Evolutionary conservation across 257 asterid genomes (phyloP), one percentile per base, ranked within the genome.

Genomic region (Salvia splendens): DNA sequence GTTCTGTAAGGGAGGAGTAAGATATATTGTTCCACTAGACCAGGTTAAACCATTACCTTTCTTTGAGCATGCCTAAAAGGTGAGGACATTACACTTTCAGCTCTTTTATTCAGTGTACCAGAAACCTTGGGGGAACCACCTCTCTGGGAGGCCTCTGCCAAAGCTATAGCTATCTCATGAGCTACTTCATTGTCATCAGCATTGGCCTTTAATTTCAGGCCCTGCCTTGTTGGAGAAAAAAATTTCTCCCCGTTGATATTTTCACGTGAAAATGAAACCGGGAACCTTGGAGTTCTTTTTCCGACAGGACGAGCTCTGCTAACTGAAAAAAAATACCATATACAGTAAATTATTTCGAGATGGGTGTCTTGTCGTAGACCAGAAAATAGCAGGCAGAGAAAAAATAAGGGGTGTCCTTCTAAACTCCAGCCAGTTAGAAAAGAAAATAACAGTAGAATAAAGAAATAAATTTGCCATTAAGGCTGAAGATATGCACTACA

Each of bases 71-170:
- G 88, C 78, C 87, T 82, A 58, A 79, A 74, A 70, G 95, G 94
- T 65, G 96, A 83, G 59, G 96, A 78, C 84, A 75, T 71, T 57
- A 85, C 88, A 83, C 89, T 82, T 70, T 86, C 96, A 65, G 84
- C 80, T 85, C 90, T 82, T 77, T 75, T 81, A 72, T 79, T 83
- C 14, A 92, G 98, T 14, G 98, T 83, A 68, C 79, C 90, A 55
- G 95, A 92, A 70, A 83, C 81, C 87, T 87, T 95, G 51, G 98
- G 95, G 73, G 96, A 89, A 57, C 95, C 88, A 70, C 91, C 95
- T 84, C 91, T 82, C 49, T 87, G 91, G 66, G 96, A 87, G 50
- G 97, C 96, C 86, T 86, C 95, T 52, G 97, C 86, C 76, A 92
- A 83, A 77, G 87, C 95, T 55, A 86, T 69, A 56, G 96, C 98